phyloP scores from a whole-genome alignment of 2,329 filamentous ascomycete species.

The Penicillium sp. region DNA sequence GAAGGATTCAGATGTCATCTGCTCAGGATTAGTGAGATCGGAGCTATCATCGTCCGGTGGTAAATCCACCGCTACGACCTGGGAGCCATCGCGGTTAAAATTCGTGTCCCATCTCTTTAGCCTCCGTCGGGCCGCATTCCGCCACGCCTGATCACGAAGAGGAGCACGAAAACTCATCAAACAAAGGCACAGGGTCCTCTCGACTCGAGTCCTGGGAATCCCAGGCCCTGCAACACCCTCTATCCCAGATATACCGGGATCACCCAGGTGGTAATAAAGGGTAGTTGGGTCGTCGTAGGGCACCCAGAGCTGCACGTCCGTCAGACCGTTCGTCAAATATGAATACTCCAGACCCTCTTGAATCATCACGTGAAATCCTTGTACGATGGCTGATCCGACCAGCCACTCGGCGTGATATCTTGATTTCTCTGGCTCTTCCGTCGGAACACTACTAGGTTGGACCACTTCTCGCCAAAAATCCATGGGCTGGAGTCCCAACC shows the following conservation, averaged over 20 bases:
- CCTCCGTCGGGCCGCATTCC: constrained; percentile 12
- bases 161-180: background rate
- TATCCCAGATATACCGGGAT: constrained; percentile 20
- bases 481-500: constrained; percentile 1
- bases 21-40: constrained; percentile 8
- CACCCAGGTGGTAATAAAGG: constrained; percentile 24
- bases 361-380: constrained; percentile 30
- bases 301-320: constrained; percentile 18
- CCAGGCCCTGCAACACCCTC: constrained; percentile 3
- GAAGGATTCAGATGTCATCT: constrained; percentile 15
- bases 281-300: constrained; percentile 19
- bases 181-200: constrained; percentile 13
- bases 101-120: constrained; percentile 17
- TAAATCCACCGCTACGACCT: constrained; percentile 19
- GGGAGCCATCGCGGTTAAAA: constrained; percentile 13
- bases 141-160: constrained; percentile 18
- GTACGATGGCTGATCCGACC: constrained; percentile 17
- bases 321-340: constrained; percentile 24
- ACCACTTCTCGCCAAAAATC: constrained; percentile 14
- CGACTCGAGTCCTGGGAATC: constrained; percentile 13
- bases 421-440: constrained; percentile 12
- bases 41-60: constrained; percentile 1
- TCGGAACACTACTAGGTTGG: constrained; percentile 3
- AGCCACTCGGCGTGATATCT: constrained; percentile 21
- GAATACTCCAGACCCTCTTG: constrained; percentile 27